Evolutionary conservation across 495 filamentous ascomycete species (phyloP).

Genomic region (Xylaria castorea): DNA sequence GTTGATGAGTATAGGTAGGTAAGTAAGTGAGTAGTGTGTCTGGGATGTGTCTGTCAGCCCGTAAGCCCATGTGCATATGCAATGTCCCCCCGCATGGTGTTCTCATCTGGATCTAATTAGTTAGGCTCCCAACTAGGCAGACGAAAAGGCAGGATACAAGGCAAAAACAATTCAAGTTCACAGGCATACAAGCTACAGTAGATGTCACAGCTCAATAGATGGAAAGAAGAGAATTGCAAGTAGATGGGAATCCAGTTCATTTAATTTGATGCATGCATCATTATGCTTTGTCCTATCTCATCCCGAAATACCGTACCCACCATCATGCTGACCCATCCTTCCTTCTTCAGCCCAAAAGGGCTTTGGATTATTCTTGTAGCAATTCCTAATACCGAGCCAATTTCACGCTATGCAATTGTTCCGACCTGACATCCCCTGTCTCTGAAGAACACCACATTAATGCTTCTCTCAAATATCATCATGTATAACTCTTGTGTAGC

Average conservation of each 20-base stretch:
- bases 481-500: conserved; percentile 10
- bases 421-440: not conserved
- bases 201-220: not conserved
- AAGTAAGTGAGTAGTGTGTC: not conserved
- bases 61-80: conserved; percentile 20
- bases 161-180: not conserved
- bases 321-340: conserved; percentile 4
- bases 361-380: conserved; percentile 16
- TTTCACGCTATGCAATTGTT: conserved; percentile 23
- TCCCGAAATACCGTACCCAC: not conserved
- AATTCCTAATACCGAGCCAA: conserved; percentile 9
- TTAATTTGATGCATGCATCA: conserved; percentile 26
- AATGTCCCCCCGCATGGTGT: not conserved
- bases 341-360: not conserved
- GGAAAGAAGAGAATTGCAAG: not conserved
- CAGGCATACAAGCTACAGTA: not conserved
- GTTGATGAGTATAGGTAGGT: not conserved
- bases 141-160: conserved; percentile 6
- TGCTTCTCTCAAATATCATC: conserved; percentile 10
- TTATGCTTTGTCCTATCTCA: conserved; percentile 6
- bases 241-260: conserved; percentile 24
- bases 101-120: not conserved
- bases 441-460: conserved; percentile 24
- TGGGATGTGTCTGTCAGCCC: conserved; percentile 4
- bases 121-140: conserved; percentile 23